phyloP scores from a whole-genome alignment of 2,329 filamentous ascomycete genomes.

The Ceratocystis alfenasii region DNA sequence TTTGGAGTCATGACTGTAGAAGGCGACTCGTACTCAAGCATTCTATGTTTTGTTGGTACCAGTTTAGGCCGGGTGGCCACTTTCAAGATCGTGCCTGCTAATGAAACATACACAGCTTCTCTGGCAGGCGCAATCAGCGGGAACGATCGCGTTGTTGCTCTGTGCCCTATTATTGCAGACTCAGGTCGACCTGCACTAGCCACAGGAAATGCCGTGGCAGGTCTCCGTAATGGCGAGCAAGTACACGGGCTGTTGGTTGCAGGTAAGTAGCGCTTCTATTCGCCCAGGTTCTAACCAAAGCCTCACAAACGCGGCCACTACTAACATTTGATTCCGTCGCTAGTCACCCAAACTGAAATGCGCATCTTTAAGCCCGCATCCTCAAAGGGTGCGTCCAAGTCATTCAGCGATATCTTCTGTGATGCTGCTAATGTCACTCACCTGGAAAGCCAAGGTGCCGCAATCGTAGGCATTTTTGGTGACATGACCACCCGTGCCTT shows the following conservation, averaged over 20 bases:
- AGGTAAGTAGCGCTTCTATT: constrained; percentile 36
- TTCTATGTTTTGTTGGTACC: constrained; percentile 83
- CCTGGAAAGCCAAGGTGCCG: constrained; percentile 57
- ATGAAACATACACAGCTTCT: constrained; percentile 58
- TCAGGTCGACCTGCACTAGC: constrained; percentile 65
- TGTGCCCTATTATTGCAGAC: constrained; percentile 68
- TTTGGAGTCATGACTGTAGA: constrained; percentile 92
- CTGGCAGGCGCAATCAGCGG: constrained; percentile 56
- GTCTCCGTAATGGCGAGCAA: constrained; percentile 59
- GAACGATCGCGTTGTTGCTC: constrained; percentile 59
- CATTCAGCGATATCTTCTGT: constrained; percentile 73
- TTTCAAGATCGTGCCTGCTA: constrained; percentile 75
- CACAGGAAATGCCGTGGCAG: constrained; percentile 61
- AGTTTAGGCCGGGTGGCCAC: constrained; percentile 72
- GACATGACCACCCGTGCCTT: constrained; percentile 71
- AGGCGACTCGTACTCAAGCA: constrained; percentile 89
- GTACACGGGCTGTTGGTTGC: constrained; percentile 72
- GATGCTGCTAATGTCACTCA: constrained; percentile 68
- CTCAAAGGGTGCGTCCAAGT: constrained; percentile 81
- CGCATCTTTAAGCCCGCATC: constrained; percentile 77
- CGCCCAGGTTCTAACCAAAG: too few relatives aligned
- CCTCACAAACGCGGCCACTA: not conserved
- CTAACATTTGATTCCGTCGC: constrained; percentile 1
- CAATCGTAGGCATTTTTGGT: constrained; percentile 72
- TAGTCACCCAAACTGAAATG: constrained; percentile 58